These are phyloP conservation scores for Macrolepiota albuminosa DNA, from an alignment of 768 basidiomycete species.

Conservation along the genomic window DNA sequence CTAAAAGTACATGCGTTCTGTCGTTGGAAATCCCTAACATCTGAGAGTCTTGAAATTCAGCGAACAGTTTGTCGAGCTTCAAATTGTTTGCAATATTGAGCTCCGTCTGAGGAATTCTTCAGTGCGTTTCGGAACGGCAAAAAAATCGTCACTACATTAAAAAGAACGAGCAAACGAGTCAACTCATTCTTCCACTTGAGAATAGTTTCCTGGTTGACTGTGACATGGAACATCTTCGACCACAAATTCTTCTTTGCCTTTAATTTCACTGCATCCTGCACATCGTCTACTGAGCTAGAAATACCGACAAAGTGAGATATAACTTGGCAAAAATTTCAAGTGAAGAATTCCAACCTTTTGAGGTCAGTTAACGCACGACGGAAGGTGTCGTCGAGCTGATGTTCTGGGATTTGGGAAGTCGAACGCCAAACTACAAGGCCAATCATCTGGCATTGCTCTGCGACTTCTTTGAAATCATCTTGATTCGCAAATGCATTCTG, in stretches of 20 bases:
- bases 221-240: constrained; percentile 5
- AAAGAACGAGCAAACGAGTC: constrained; percentile 1
- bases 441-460: too few species aligned
- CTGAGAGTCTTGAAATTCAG: constrained; percentile 2
- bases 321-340: background rate
- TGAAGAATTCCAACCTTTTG: background rate
- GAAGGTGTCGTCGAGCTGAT: too few species aligned
- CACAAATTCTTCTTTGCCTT: background rate
- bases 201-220: constrained; percentile 8
- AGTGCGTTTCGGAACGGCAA: background rate
- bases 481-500: too few species aligned
- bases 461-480: too few species aligned
- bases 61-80: constrained; percentile 8
- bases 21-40: too few species aligned
- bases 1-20: too few species aligned
- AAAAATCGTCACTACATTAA: background rate
- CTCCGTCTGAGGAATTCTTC: background rate
- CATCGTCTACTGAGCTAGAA: background rate
- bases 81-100: constrained; percentile 6
- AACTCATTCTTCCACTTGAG: constrained; percentile 5
- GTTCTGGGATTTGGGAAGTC: too few species aligned
- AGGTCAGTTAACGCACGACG: too few species aligned
- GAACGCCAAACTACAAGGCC: too few species aligned
- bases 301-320: background rate
- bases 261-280: background rate